Percentiles rank a stretch among this genome's conserved stretches.
Evolutionary conservation across 1,139 yeast species (phyloP).

Genomic region (Scheffersomyces quercinus): DNA sequence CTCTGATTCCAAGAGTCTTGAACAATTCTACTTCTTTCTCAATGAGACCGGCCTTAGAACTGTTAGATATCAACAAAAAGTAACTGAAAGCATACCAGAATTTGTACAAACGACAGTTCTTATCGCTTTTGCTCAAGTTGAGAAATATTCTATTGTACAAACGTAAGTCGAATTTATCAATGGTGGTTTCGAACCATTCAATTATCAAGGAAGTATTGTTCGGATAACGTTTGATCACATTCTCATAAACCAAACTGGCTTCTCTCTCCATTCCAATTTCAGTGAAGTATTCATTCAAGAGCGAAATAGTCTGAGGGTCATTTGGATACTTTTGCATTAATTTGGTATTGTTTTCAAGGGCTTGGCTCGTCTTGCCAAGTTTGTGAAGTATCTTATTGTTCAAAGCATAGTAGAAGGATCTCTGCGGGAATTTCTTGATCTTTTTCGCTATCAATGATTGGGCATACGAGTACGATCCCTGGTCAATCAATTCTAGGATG

Average conservation of each 20-base stretch:
- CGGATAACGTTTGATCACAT: constrained; percentile 57
- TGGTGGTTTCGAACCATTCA: constrained; percentile 50
- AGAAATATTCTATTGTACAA: constrained; percentile 12
- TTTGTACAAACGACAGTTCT: constrained; percentile 8
- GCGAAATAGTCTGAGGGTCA: constrained; percentile 53
- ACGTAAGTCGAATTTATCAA: constrained; percentile 31
- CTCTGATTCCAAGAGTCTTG: constrained; percentile 56
- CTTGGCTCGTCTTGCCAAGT: constrained; percentile 45
- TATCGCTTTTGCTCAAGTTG: constrained; percentile 6
- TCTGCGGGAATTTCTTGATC: constrained; percentile 55
- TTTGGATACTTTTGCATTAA: constrained; percentile 51
- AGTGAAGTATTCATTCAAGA: constrained; percentile 42
- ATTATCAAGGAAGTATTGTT: constrained; percentile 37
- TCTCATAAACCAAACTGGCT: constrained; percentile 51
- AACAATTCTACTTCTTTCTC: constrained; percentile 47
- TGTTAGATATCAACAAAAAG: constrained; percentile 6
- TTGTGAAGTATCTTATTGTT: constrained; percentile 43
- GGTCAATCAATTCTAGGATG: constrained; percentile 48
- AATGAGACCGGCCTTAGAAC: neutral
- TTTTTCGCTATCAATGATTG: constrained; percentile 49
- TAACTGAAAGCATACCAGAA: constrained; percentile 15
- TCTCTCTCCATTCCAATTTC: constrained; percentile 35
- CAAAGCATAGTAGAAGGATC: constrained; percentile 54
- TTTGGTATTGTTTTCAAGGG: constrained; percentile 41
- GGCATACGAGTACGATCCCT: constrained; percentile 58